These are phyloP conservation scores for Dryas integrifolia DNA, from an alignment of 331 rosid species.

Conservation along the genomic window DNA sequence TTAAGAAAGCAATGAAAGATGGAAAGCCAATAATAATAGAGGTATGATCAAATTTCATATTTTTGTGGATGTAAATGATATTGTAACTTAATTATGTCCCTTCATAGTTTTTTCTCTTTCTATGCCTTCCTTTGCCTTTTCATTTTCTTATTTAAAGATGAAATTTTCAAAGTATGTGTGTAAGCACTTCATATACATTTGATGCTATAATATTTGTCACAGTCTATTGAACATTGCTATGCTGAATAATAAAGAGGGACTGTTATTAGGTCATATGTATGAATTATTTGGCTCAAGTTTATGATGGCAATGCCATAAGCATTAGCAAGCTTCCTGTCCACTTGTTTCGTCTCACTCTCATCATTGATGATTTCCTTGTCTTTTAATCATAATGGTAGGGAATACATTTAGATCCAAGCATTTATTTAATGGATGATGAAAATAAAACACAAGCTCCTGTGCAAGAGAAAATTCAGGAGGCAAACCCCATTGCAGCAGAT, in stretches of 20 bases:
- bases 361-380: not conserved
- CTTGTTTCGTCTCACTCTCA: constrained; percentile 14
- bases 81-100: not conserved
- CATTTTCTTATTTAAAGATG: not conserved
- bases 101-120: not conserved
- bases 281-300: not conserved
- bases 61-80: not conserved
- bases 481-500: constrained; percentile 38
- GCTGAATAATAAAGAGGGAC: not conserved
- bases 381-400: constrained; percentile 56
- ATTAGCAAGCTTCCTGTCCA: not conserved
- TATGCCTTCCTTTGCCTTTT: not conserved
- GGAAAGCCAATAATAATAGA: constrained; percentile 96
- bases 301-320: not conserved
- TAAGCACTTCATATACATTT: not conserved
- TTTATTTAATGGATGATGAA: constrained; percentile 89
- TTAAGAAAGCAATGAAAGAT: constrained; percentile 98
- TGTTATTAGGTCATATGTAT: no score
- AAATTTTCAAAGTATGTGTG: not conserved
- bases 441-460: constrained; percentile 47
- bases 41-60: constrained; percentile 36
- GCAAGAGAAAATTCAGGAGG: constrained; percentile 43
- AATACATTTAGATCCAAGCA: constrained; percentile 94
- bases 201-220: not conserved
- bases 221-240: not conserved